phyloP scores from a whole-genome alignment of 225 moss, liverwort and hornwort species.

The Marchantia paleacea region DNA sequence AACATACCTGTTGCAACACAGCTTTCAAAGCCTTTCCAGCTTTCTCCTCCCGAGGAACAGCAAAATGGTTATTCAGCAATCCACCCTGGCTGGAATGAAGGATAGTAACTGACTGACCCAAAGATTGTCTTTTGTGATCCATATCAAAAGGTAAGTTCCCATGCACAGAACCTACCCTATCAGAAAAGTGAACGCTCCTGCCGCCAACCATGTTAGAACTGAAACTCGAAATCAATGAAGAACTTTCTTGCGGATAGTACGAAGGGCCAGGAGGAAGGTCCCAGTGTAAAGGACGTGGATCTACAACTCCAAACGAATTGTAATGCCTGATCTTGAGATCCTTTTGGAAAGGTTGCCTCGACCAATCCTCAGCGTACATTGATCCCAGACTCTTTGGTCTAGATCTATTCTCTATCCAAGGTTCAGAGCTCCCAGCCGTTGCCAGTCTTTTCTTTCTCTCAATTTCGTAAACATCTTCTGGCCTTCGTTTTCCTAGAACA shows the following conservation, averaged over 20 bases:
- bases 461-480: constrained; percentile 33
- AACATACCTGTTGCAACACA: constrained; percentile 32
- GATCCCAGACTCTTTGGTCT: neutral
- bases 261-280: constrained; percentile 2
- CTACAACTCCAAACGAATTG: neutral
- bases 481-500: constrained; percentile 55
- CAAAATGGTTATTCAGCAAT: neutral
- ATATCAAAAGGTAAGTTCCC: constrained; percentile 47
- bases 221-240: neutral
- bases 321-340: neutral
- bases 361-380: neutral
- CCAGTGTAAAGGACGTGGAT: constrained; percentile 12
- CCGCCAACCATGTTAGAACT: constrained; percentile 15
- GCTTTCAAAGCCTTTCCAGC: constrained; percentile 37
- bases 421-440: constrained; percentile 12
- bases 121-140: constrained; percentile 27
- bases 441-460: constrained; percentile 44
- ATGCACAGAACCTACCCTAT: constrained; percentile 46
- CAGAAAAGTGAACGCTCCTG: constrained; percentile 12
- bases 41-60: constrained; percentile 29
- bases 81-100: neutral
- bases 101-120: constrained; percentile 4
- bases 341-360: neutral
- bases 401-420: neutral
- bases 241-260: constrained; percentile 1